Evolutionary conservation across 371 early-diverging fungal genomes (phyloP).

Genomic region (Phascolomyces articulosus): DNA sequence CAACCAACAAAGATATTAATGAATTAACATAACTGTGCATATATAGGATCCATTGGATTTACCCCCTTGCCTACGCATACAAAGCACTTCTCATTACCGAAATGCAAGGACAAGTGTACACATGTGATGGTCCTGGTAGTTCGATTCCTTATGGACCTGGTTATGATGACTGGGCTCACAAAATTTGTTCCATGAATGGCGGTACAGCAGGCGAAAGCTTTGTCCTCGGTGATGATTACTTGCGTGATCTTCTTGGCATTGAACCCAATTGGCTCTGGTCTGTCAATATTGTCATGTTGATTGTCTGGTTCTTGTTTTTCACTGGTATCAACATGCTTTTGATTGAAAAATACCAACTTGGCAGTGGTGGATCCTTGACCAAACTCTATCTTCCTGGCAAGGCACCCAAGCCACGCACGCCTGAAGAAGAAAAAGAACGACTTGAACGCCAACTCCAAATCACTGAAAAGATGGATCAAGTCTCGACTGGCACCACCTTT

Average conservation of each 20-base stretch:
- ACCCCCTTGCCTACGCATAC: constrained; percentile 72
- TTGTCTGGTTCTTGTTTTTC: constrained; percentile 53
- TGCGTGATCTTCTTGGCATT: constrained; percentile 55
- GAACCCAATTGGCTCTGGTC: constrained; percentile 33
- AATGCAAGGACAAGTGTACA: constrained; percentile 59
- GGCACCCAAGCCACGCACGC: constrained; percentile 25
- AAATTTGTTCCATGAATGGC: constrained; percentile 65
- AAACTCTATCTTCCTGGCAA: constrained; percentile 50
- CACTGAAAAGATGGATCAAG: constrained; percentile 22
- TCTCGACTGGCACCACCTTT: constrained; percentile 41
- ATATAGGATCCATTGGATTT: constrained; percentile 65
- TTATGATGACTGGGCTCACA: constrained; percentile 56
- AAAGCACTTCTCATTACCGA: constrained; percentile 77
- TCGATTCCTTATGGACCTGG: constrained; percentile 62
- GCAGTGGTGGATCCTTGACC: constrained; percentile 47
- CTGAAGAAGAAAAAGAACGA: constrained; percentile 22
- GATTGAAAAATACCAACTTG: constrained; percentile 45
- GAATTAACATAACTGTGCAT: not conserved
- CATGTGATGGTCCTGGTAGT: constrained; percentile 46
- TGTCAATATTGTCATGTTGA: constrained; percentile 37
- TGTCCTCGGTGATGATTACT: constrained; percentile 64
- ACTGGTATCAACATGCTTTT: constrained; percentile 39
- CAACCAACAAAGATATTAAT: no score
- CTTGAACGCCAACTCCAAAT: constrained; percentile 12
- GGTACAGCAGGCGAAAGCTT: constrained; percentile 50